Conservation (phyloP, 345 rosid genomes). For the Citrus hindsii region DNA sequence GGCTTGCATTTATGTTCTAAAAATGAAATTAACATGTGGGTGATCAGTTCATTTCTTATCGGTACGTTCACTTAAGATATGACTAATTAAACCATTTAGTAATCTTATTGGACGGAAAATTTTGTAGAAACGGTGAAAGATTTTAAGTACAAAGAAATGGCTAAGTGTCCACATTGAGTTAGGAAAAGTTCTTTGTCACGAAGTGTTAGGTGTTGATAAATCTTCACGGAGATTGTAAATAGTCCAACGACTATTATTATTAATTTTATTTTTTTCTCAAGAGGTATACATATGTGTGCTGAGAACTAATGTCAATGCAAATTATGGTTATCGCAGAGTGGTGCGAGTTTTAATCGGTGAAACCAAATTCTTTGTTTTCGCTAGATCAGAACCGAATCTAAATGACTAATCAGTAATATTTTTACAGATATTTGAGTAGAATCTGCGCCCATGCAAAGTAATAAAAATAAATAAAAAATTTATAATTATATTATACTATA, state of each 20-base stretch:
- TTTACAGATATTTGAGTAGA: too few relatives aligned
- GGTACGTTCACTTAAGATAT: background rate
- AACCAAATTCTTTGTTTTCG: too few relatives aligned
- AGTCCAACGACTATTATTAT: too few relatives aligned
- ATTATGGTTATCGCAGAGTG: background rate
- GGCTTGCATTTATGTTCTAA: background rate
- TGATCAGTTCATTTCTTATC: background rate
- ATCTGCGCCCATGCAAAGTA: too few relatives aligned
- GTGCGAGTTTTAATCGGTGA: too few relatives aligned
- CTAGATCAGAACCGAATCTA: too few relatives aligned
- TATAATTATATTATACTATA: too few relatives aligned
- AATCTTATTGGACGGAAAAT: background rate
- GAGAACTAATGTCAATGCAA: background rate
- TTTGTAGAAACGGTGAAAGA: background rate
- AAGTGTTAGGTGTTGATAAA: background rate
- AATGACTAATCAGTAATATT: too few relatives aligned
- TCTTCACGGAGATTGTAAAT: background rate
- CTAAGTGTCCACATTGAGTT: background rate
- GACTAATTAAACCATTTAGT: background rate
- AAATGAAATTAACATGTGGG: background rate
- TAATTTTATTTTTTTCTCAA: too few relatives aligned
- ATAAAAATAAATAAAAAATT: too few relatives aligned
- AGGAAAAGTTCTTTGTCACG: background rate
- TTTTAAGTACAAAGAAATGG: background rate
- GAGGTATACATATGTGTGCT: background rate